Evolutionary conservation across 176 grass and related monocot genomes (phyloP).

Genomic region (Thalia dealbata): DNA sequence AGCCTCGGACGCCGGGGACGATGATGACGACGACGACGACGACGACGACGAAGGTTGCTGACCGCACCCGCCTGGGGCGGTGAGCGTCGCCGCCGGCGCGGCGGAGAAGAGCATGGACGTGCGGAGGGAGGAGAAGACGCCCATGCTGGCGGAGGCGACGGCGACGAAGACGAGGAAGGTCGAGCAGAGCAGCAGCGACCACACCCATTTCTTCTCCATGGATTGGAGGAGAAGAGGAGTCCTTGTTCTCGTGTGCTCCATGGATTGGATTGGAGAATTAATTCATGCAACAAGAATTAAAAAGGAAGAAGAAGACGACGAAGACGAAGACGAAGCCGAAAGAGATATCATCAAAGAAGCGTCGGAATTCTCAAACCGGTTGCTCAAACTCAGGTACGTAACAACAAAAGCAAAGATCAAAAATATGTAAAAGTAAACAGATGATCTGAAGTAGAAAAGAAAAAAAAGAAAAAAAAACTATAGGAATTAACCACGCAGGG

Average conservation of each 20-base stretch:
- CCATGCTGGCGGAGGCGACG: slow-evolving; percentile 1
- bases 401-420: too few species aligned
- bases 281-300: neutral
- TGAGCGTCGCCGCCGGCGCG: neutral
- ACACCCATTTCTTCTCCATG: slow-evolving; percentile 3
- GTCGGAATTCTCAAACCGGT: too few species aligned
- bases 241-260: neutral
- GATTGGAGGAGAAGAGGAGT: neutral
- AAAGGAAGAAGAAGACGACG: neutral
- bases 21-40: neutral
- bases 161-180: neutral
- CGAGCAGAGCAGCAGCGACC: neutral
- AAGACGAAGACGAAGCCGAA: neutral
- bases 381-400: too few species aligned
- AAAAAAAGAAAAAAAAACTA: too few species aligned
- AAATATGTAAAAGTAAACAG: too few species aligned
- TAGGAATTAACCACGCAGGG: too few species aligned
- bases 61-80: neutral
- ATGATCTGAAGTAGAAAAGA: too few species aligned
- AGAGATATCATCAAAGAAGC: too few species aligned
- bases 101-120: neutral
- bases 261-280: neutral
- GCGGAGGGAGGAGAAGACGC: neutral
- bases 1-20: slow-evolving; percentile 3
- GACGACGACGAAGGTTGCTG: neutral